These are phyloP conservation scores for Gilbertella persicaria DNA, from an alignment of 371 early-diverging fungal species.

Conservation along the genomic window DNA sequence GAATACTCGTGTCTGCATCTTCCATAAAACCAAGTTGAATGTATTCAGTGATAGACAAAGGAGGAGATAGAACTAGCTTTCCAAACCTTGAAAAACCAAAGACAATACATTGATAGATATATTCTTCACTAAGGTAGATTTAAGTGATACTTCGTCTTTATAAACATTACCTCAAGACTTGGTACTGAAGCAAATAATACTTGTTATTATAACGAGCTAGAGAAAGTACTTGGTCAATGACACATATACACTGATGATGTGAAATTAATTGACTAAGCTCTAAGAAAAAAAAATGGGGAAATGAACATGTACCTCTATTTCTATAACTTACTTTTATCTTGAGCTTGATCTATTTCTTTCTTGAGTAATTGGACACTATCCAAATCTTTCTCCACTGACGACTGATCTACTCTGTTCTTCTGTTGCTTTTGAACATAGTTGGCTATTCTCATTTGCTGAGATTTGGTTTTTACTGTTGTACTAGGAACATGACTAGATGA, in stretches of 20 bases:
- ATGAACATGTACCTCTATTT: not conserved
- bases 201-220: constrained; percentile 73
- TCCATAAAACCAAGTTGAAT: too few species aligned
- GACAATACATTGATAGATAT: constrained; percentile 78
- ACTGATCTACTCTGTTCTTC: constrained; percentile 2
- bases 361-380: constrained; percentile 72
- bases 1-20: too few species aligned
- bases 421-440: too few species aligned
- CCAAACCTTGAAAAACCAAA: constrained; percentile 79
- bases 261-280: constrained; percentile 68
- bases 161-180: constrained; percentile 51
- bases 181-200: constrained; percentile 71
- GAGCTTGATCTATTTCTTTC: constrained; percentile 54
- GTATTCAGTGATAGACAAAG: constrained; percentile 52
- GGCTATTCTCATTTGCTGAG: too few species aligned
- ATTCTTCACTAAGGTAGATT: constrained; percentile 53
- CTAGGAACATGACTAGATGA: too few species aligned
- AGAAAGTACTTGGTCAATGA: constrained; percentile 61
- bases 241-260: constrained; percentile 72
- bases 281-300: not conserved
- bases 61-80: constrained; percentile 54
- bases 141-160: not conserved
- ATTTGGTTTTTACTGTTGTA: too few species aligned
- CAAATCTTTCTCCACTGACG: constrained; percentile 32
- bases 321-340: constrained; percentile 43